A percentile compares a stretch with the other conserved stretches of the same genome.
Conservation (phyloP, 2,329 filamentous ascomycete genomes). For the Fusarium gaditjirri region DNA sequence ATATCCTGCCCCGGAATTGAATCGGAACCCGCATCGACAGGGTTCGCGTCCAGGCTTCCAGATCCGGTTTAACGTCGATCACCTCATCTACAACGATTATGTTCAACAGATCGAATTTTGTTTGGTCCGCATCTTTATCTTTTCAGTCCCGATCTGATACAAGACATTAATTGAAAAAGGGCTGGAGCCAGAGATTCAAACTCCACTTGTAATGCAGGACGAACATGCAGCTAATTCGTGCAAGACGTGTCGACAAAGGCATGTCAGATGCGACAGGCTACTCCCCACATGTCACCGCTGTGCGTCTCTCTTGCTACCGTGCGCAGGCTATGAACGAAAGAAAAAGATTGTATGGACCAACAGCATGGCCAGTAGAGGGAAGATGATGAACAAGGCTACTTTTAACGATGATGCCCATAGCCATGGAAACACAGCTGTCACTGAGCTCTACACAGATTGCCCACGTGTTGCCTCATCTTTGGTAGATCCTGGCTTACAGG, state of each 20-base stretch:
- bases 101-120: not conserved
- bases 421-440: accelerated
- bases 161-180: no score
- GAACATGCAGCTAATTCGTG: not conserved
- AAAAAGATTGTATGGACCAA: not conserved
- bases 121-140: not conserved
- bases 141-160: no score
- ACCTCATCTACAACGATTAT: accelerated
- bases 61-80: not conserved
- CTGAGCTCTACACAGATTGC: not conserved
- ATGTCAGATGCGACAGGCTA: accelerated
- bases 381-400: accelerated
- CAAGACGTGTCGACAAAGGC: not conserved
- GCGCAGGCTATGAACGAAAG: accelerated
- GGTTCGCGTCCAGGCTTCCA: not conserved
- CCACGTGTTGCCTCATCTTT: accelerated
- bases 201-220: not conserved
- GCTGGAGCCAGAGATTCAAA: no score
- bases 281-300: accelerated
- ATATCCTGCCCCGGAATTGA: not conserved
- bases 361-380: accelerated
- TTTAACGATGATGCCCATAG: accelerated
- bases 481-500: accelerated
- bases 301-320: not conserved
- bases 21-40: not conserved